Evolutionary conservation across 495 filamentous ascomycete species (phyloP), one percentile per base, ranked within the genome.

Genomic region (Cudoniella acicularis): DNA sequence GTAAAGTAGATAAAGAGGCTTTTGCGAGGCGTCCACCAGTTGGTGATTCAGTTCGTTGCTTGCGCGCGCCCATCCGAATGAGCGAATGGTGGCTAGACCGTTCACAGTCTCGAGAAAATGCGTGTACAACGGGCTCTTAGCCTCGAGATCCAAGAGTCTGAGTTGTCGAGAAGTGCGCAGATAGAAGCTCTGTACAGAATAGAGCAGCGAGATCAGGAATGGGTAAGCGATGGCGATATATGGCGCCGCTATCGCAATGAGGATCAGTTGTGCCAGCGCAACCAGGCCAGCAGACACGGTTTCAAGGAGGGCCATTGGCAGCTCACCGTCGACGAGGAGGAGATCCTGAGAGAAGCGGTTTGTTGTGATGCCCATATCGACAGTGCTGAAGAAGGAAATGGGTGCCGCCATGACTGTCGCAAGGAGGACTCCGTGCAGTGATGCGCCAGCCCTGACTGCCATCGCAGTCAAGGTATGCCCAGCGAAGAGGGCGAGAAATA

Each of bases 101-200:
- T 61, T 60, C n/a, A 75, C 50, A 0, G 71, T 71, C 59, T 77
- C 73, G 21, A 76, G 64, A 57, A 79, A 77, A 60, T 75, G 68
- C 6, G 74, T 66, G 51, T 70, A 74, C 0, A 79, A 61, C 3
- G 70, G 71, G 3, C 74, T 69, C 58, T 80, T 82, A 9, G 71
- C 64, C 57, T 84, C 77, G 2, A 82, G 75, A 54, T 85, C 83
- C 2, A 87, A 64, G 0, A 86, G 58, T n/a, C 83, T 76, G 2
- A 87, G 54, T 58, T 85, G 83, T 6, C 79, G 75, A 0, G 79
- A 81, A 2, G 79, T 81, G 10, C 78, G 74, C 0, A 85, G 71
- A 55, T 86, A 86, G 65, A 75, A 74, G 10, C 66, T 70, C 55
- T 85, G 82, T 2, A 84, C 54, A 0, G 77, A 3, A 27, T 67